Conservation (phyloP, 768 basidiomycete genomes). For the Mycena galopus region DNA sequence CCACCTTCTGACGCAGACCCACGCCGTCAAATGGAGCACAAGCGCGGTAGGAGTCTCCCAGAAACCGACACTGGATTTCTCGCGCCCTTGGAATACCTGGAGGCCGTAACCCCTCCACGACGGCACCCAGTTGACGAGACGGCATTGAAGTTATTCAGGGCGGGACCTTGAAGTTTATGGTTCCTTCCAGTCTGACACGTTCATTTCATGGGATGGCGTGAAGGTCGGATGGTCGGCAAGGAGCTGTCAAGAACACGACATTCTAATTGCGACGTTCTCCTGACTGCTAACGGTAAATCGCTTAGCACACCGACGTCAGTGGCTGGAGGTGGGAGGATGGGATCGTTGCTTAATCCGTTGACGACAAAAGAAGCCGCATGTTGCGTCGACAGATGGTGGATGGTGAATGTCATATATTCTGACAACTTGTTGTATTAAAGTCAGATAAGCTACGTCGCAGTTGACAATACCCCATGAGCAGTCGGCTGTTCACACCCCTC, state of each 20-base stretch:
- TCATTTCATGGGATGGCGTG: slow-evolving; percentile 3
- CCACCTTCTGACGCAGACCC: slow-evolving; percentile 48
- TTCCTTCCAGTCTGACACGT: background rate
- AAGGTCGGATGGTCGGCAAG: slow-evolving; percentile 19
- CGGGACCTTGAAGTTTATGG: slow-evolving; percentile 25
- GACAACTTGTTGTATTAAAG: slow-evolving; percentile 30
- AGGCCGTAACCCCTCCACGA: slow-evolving; percentile 71
- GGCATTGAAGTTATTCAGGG: slow-evolving; percentile 56
- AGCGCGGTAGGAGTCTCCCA: slow-evolving; percentile 30
- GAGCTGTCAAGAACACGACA: slow-evolving; percentile 11
- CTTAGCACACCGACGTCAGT: slow-evolving; percentile 7
- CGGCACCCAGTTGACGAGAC: slow-evolving; percentile 77
- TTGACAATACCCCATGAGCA: slow-evolving; percentile 15
- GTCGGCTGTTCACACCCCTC: slow-evolving; percentile 7
- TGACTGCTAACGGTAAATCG: slow-evolving; percentile 7
- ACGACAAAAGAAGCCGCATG: slow-evolving; percentile 29
- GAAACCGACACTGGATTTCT: slow-evolving; percentile 45
- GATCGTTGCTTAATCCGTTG: slow-evolving; percentile 4
- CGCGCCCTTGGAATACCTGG: slow-evolving; percentile 78
- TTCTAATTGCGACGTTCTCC: background rate
- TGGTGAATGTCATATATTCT: slow-evolving; percentile 33
- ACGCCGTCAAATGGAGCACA: slow-evolving; percentile 51
- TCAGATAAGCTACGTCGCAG: slow-evolving; percentile 30
- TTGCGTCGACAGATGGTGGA: slow-evolving; percentile 35
- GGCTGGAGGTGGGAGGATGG: slow-evolving; percentile 3